Base-by-base conservation (phyloP, 805 yeast genomes). In the Metschnikowia dekortorum region DNA sequence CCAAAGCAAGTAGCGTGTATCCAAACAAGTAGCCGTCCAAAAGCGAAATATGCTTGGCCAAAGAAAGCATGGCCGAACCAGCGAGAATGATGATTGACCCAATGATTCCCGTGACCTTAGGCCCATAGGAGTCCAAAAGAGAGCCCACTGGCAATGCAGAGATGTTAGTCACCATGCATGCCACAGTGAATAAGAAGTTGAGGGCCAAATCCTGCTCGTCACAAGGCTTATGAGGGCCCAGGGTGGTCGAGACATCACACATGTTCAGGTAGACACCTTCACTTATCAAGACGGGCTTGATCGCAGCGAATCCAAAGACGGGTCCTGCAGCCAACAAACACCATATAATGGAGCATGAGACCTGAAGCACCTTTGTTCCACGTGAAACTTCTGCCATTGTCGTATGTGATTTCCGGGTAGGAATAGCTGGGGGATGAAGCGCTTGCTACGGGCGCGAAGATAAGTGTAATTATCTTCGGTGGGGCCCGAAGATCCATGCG, bases 221-320 rank as follows among this genome's bases (percentile, higher is more conserved):
- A 68, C 97, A 91, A 0, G 51, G 59, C 57, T 35, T 29, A 28
- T 45, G 18, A 5, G 35, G 22, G 14, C 35, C n/a, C 43, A n/a
- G 32, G 33, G 43, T 47, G 16, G 55, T 60, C 11, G 55, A 42
- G 1, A 65, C 61, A 3, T 71, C 63, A 63, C 97, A 91, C 7
- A 72, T 62, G 1, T 83, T 79, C 26, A 75, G 66, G 61, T 91
- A 92, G 3, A 91, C 85, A 3, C 92, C 90, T 62, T 92, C 91
- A 8, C 74, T 65, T 16, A 89, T 78, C 40, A 92, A 69, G 9
- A 91, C 81, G 6, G 96, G 95, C 63, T 92, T 92, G 48, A 91
- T 71, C 3, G 98, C 97, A 26, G 97, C 97, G 71, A 91, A 91
- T 4, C 98, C 98, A 74, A 91, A 91, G 11, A 91, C 84, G 1